Evolutionary conservation across 2,329 filamentous ascomycete species (phyloP).

Genomic region (Claviceps arundinis): DNA sequence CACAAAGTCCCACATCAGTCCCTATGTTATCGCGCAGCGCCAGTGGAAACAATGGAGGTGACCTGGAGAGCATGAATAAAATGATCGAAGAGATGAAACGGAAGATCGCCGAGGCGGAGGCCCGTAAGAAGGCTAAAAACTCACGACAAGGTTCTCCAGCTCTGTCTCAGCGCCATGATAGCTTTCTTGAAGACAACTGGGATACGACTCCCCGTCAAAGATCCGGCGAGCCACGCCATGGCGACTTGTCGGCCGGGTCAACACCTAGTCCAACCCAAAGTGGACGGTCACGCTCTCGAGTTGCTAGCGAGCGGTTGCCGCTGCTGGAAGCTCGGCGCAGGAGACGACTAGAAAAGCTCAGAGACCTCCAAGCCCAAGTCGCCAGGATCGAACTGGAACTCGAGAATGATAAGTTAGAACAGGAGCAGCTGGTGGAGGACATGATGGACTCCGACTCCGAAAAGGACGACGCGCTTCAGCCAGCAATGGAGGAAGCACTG

Average conservation of each 20-base stretch:
- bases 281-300: slow-evolving; percentile 17
- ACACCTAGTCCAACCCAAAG: slow-evolving; percentile 1
- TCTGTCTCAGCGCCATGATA: slow-evolving; percentile 12
- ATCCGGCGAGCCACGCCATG: not conserved
- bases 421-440: slow-evolving; percentile 20
- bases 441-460: slow-evolving; percentile 10
- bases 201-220: slow-evolving; percentile 6
- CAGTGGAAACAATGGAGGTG: slow-evolving; percentile 21
- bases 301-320: slow-evolving; percentile 23
- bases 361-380: slow-evolving; percentile 32
- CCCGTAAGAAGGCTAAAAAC: slow-evolving; percentile 33
- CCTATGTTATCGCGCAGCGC: slow-evolving; percentile 24
- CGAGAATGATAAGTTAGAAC: slow-evolving; percentile 22
- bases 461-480: slow-evolving; percentile 1
- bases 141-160: slow-evolving; percentile 19
- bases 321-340: slow-evolving; percentile 22
- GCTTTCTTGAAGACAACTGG: slow-evolving; percentile 14
- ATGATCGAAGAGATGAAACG: slow-evolving; percentile 48
- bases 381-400: slow-evolving; percentile 36
- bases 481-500: not conserved
- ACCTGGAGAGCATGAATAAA: slow-evolving; percentile 38
- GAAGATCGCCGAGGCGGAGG: slow-evolving; percentile 45
- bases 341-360: slow-evolving; percentile 31
- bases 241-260: not conserved
- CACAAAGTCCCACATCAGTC: slow-evolving; percentile 25